phyloP scores from a whole-genome alignment of 208 protist genomes.

The Leishmania gerbilli region DNA sequence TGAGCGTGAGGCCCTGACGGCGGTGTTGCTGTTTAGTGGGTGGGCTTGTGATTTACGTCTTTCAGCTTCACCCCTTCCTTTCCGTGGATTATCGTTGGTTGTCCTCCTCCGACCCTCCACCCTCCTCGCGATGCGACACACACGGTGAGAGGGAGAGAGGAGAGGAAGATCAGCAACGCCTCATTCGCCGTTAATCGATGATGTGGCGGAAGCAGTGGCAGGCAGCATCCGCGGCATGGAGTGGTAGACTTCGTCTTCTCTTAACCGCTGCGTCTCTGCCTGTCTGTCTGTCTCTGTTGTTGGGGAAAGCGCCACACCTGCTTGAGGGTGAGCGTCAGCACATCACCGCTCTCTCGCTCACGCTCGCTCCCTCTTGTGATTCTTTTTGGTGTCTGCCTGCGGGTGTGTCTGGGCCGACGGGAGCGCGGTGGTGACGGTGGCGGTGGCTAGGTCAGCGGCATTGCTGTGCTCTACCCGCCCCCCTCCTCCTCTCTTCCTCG shows the following conservation, averaged over 20 bases:
- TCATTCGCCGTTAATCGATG: conserved; percentile 2
- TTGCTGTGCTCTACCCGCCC: neutral
- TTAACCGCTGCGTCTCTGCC: neutral
- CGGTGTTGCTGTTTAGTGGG: neutral
- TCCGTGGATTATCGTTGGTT: neutral
- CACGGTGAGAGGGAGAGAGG: neutral
- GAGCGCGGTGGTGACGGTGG: neutral
- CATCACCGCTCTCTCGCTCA: neutral
- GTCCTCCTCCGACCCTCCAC: neutral
- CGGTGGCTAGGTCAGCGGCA: neutral
- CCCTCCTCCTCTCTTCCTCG: neutral
- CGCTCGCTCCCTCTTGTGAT: neutral
- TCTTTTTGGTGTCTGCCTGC: neutral
- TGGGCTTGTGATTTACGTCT: neutral
- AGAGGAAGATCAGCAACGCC: too few relatives aligned
- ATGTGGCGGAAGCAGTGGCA: neutral
- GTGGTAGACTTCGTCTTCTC: neutral
- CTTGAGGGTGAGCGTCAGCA: neutral
- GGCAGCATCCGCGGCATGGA: neutral
- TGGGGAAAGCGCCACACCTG: neutral
- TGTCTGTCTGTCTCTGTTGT: neutral
- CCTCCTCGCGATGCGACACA: neutral
- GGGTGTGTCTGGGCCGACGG: neutral
- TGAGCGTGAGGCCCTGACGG: neutral
- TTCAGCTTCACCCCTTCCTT: neutral